phyloP scores from a whole-genome alignment of 2,329 filamentous ascomycete species.

The Stagonosporopsis vannaccii region DNA sequence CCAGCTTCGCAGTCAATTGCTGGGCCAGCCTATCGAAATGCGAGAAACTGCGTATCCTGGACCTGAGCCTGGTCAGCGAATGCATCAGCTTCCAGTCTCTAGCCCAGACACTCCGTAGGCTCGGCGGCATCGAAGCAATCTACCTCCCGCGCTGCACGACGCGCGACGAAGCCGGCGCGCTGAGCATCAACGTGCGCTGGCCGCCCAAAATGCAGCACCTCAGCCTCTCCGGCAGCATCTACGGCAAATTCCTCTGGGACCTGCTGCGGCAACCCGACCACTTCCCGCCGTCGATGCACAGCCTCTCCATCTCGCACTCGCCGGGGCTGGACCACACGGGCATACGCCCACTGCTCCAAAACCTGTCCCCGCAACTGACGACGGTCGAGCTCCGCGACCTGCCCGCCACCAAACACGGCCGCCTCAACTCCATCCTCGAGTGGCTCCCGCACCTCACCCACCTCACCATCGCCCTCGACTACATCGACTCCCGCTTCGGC shows the following conservation, averaged over 20 bases:
- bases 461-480: slow-evolving; percentile 56
- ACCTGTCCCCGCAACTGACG: slow-evolving; percentile 42
- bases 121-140: slow-evolving; percentile 55
- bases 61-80: slow-evolving; percentile 62
- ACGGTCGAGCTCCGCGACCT: slow-evolving; percentile 51
- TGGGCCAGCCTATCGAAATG: slow-evolving; percentile 66
- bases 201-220: slow-evolving; percentile 54
- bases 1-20: slow-evolving; percentile 65
- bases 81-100: slow-evolving; percentile 58
- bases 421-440: slow-evolving; percentile 52
- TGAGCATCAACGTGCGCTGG: slow-evolving; percentile 48
- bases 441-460: slow-evolving; percentile 50
- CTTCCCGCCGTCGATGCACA: slow-evolving; percentile 40
- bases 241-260: slow-evolving; percentile 52
- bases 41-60: slow-evolving; percentile 56
- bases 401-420: slow-evolving; percentile 48
- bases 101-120: slow-evolving; percentile 58
- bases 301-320: slow-evolving; percentile 52
- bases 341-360: slow-evolving; percentile 49
- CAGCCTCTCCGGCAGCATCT: slow-evolving; percentile 53
- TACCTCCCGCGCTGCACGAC: slow-evolving; percentile 54
- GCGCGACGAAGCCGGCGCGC: slow-evolving; percentile 33
- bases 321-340: slow-evolving; percentile 48
- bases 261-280: slow-evolving; percentile 42
- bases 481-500: slow-evolving; percentile 54